phyloP scores from a whole-genome alignment of 352 stramenopile genomes.

The Phytopythium boreale region DNA sequence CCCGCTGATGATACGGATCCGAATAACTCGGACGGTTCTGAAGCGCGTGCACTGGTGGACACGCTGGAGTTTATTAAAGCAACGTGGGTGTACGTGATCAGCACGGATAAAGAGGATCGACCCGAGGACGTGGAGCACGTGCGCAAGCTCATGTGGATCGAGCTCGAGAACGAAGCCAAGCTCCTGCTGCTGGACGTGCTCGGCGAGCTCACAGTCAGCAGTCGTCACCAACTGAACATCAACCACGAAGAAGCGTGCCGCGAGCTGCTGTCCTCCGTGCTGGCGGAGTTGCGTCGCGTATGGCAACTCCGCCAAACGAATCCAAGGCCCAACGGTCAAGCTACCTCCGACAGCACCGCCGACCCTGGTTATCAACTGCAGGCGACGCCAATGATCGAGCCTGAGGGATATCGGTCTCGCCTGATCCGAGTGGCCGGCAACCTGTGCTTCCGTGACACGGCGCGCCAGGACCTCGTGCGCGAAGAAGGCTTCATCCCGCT shows the following conservation, averaged over 20 bases:
- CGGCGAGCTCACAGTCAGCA: slow-evolving; percentile 45
- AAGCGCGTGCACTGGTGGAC: slow-evolving; percentile 7
- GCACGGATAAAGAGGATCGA: slow-evolving; percentile 42
- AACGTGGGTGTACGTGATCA: slow-evolving; percentile 52
- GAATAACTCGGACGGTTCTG: not conserved
- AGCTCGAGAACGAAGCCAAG: slow-evolving; percentile 76
- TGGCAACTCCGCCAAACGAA: slow-evolving; percentile 47
- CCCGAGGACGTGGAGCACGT: slow-evolving; percentile 53
- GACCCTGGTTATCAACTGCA: not conserved
- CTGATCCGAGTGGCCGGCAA: slow-evolving; percentile 85
- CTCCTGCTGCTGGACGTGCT: slow-evolving; percentile 69
- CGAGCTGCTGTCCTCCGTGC: slow-evolving; percentile 38
- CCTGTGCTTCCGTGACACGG: slow-evolving; percentile 62
- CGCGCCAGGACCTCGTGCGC: slow-evolving; percentile 77
- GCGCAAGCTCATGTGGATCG: slow-evolving; percentile 69
- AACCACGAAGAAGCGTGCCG: slow-evolving; percentile 5
- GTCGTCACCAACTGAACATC: slow-evolving; percentile 7
- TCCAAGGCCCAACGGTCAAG: slow-evolving; percentile 7
- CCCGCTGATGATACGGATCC: not conserved
- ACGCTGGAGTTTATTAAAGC: slow-evolving; percentile 58
- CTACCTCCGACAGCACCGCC: slow-evolving; percentile 6
- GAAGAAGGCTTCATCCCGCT: slow-evolving; percentile 67
- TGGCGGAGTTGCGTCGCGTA: slow-evolving; percentile 56
- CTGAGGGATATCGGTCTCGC: slow-evolving; percentile 67
- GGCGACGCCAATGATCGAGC: slow-evolving; percentile 21